phyloP scores from a whole-genome alignment of 331 rosid species.

The Rhamnella rubrinervis region DNA sequence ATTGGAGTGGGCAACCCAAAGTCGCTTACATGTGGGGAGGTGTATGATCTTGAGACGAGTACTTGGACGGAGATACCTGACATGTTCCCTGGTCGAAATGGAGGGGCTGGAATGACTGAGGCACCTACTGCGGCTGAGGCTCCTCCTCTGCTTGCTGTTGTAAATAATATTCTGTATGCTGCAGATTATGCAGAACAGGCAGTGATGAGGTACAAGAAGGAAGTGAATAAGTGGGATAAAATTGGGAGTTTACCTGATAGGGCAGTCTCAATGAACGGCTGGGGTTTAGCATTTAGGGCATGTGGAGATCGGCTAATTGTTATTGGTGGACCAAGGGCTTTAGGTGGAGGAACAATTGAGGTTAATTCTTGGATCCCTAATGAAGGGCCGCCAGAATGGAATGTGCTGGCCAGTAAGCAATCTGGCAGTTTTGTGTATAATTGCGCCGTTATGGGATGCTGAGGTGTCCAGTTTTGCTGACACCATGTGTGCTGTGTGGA shows the following conservation, averaged over 20 bases:
- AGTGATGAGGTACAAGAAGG: slow-evolving; percentile 48
- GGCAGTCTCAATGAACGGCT: slow-evolving; percentile 44
- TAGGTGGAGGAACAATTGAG: slow-evolving; percentile 47
- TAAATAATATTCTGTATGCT: slow-evolving; percentile 54
- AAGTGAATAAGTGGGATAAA: slow-evolving; percentile 38
- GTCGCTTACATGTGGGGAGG: slow-evolving; percentile 59
- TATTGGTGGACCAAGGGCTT: slow-evolving; percentile 49
- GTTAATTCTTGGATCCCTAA: slow-evolving; percentile 29
- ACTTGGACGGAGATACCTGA: slow-evolving; percentile 57
- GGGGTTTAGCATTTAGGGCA: slow-evolving; percentile 77
- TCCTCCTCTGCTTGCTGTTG: slow-evolving; percentile 81
- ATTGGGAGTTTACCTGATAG: slow-evolving; percentile 62
- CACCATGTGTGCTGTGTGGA: slow-evolving; percentile 18
- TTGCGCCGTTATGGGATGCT: slow-evolving; percentile 90
- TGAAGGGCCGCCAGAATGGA: slow-evolving; percentile 42
- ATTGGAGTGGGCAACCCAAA: slow-evolving; percentile 34
- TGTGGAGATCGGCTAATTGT: slow-evolving; percentile 61
- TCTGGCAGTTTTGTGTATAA: slow-evolving; percentile 64
- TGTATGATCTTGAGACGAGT: slow-evolving; percentile 43
- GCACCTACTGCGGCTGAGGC: slow-evolving; percentile 56
- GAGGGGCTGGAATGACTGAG: slow-evolving; percentile 43
- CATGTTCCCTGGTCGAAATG: slow-evolving; percentile 50
- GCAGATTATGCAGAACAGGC: slow-evolving; percentile 45
- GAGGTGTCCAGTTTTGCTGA: slow-evolving; percentile 29
- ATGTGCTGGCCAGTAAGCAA: slow-evolving; percentile 38